Percentiles rank a stretch among this genome's conserved stretches.
Evolutionary conservation across 352 stramenopile genomes (phyloP).

Genomic region (Globisporangium cylindrosporum): DNA sequence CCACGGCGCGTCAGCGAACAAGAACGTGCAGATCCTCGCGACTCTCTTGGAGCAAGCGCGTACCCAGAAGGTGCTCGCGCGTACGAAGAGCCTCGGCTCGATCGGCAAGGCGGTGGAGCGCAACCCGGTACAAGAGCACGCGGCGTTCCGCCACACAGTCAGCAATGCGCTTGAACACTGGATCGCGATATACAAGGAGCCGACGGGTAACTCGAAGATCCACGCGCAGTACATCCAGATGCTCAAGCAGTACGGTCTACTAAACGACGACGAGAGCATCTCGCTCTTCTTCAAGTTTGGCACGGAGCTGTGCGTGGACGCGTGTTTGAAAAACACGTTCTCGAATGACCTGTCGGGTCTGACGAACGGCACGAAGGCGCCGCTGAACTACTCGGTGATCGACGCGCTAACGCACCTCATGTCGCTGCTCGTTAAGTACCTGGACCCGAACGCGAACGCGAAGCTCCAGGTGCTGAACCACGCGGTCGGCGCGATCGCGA

Average conservation of each 20-base stretch:
- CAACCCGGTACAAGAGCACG: constrained; percentile 63
- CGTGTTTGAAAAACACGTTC: constrained; percentile 89
- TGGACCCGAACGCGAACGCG: constrained; percentile 80
- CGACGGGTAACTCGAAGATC: constrained; percentile 91
- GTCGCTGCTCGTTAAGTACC: constrained; percentile 94
- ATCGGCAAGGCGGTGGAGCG: constrained; percentile 47
- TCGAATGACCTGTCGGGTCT: constrained; percentile 32
- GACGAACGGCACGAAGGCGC: constrained; percentile 44
- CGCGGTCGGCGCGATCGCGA: constrained; percentile 92
- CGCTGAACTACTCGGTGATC: constrained; percentile 92
- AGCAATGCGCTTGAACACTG: constrained; percentile 96
- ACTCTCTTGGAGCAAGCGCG: constrained; percentile 78
- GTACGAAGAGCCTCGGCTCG: constrained; percentile 49
- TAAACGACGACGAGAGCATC: constrained; percentile 96
- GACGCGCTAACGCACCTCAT: constrained; percentile 97
- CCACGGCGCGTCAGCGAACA: constrained; percentile 72
- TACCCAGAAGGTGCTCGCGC: constrained; percentile 37
- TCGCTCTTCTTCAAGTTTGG: constrained; percentile 97
- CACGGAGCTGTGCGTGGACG: constrained; percentile 96
- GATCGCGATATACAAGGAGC: constrained; percentile 97
- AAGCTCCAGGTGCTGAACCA: constrained; percentile 94
- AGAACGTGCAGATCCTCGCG: constrained; percentile 85
- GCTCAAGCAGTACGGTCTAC: constrained; percentile 95
- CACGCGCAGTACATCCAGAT: constrained; percentile 97
- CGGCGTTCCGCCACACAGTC: constrained; percentile 82